Base-by-base conservation (phyloP, 164 flowering plant genomes). In the Nelumbo lutea region DNA sequence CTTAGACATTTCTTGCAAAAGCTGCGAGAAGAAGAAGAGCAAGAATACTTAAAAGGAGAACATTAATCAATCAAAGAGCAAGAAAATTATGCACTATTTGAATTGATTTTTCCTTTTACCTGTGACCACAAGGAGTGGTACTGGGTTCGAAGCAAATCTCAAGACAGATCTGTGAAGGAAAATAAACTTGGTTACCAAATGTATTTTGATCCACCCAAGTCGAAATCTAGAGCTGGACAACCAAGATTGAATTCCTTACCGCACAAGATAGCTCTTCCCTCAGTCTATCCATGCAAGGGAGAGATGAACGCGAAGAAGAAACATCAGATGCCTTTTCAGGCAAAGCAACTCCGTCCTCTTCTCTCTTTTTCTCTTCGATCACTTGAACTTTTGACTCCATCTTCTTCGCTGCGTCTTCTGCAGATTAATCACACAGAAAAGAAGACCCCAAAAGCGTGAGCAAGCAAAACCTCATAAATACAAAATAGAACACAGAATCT, bases 1-100 rank as follows among this genome's bases (percentile, higher is more conserved):
- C 83, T 64, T 83, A 90, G 79, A 64, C 98, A 91, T 75, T 88
- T 91, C 78, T 80, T 84, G 56, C 97, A 94, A 65, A 91, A 94
- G 68, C 97, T 91, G 73, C 82, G 80, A 45, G 41, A 14, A 64
- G 38, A 50, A 9, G 40, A 2, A 4, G 61, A 68, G 43, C 14
- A 15, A 51, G 10, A 55, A 6, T 3, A 7, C 6, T 5, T 51
- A 48, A 38, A n/a, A 59, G 38, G 2, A 61, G 42, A 43, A 51
- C 40, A 40, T 40, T 1, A 14, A 70, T 55, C 10, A 2, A 9
- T 42, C 7, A 42, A 42, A 40, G 42, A 65, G n/a, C 45, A 59
- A 39, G 39, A 59, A 11, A 69, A 41, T 45, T 45, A 7, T 46
- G 38, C 14, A 14, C 5, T 51, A 50, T 13, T 43, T 2, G 14